Percentiles rank a stretch among this genome's conserved stretches.
Evolutionary conservation across 192 early-diverging fungal species (phyloP).

Genomic region (Endogone sp.): DNA sequence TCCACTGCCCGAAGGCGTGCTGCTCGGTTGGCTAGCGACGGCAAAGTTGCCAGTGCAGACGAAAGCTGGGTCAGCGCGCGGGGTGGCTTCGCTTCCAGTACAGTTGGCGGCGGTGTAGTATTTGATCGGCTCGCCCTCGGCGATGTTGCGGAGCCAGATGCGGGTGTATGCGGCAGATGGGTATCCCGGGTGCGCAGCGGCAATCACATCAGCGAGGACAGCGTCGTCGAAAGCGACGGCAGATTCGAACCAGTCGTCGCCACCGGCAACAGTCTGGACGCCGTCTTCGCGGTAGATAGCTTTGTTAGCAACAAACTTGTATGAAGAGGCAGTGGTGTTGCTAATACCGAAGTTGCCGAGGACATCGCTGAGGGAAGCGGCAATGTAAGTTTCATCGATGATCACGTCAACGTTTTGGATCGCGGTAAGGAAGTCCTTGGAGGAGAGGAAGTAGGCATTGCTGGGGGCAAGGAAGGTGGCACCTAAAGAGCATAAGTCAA

Average conservation of each 20-base stretch:
- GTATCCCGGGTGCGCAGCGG: constrained; percentile 54
- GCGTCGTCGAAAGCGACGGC: constrained; percentile 65
- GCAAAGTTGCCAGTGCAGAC: constrained; percentile 13
- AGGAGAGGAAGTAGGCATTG: constrained; percentile 27
- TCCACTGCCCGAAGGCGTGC: background rate
- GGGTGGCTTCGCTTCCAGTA: constrained; percentile 25
- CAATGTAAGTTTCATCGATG: constrained; percentile 67
- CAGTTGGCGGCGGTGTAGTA: constrained; percentile 48
- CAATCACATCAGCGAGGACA: constrained; percentile 65
- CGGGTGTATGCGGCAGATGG: constrained; percentile 43
- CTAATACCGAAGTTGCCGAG: constrained; percentile 53
- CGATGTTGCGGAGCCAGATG: constrained; percentile 72
- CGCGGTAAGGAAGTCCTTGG: constrained; percentile 44
- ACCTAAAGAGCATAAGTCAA: constrained; percentile 4
- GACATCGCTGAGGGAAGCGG: constrained; percentile 40
- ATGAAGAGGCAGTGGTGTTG: constrained; percentile 21
- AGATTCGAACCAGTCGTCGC: constrained; percentile 68
- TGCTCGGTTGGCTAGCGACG: background rate
- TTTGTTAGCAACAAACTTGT: constrained; percentile 60
- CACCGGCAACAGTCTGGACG: constrained; percentile 52
- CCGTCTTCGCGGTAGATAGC: constrained; percentile 69
- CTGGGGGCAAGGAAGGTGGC: constrained; percentile 42
- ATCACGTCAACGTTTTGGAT: constrained; percentile 58
- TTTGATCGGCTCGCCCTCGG: constrained; percentile 45
- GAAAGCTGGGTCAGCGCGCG: constrained; percentile 20